These are phyloP conservation scores for Dioscorea dumetorum DNA, from an alignment of 106 monocot species.

Conservation along the genomic window DNA sequence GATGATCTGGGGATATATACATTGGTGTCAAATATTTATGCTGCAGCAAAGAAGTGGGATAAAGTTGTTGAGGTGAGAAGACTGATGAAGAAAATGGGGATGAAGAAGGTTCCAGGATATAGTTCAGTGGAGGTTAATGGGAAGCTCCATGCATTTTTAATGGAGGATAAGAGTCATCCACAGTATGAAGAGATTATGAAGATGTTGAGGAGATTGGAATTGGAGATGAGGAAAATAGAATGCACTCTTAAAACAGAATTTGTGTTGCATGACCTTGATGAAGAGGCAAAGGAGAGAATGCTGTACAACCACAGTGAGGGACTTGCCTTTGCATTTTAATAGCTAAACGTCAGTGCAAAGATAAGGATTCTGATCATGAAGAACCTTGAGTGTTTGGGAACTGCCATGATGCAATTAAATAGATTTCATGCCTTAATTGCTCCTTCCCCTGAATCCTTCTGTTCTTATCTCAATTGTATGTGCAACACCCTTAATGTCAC, in stretches of 20 bases:
- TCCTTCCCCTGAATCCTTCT: constrained; percentile 42
- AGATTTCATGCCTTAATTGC: constrained; percentile 9
- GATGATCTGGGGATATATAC: constrained; percentile 61
- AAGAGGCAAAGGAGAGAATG: constrained; percentile 31
- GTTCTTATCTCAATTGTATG: constrained; percentile 84
- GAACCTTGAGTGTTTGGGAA: constrained; percentile 30
- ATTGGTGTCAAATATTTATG: constrained; percentile 75
- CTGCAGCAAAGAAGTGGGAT: constrained; percentile 63
- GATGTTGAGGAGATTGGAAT: constrained; percentile 32
- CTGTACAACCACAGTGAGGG: constrained; percentile 31
- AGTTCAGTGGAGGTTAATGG: constrained; percentile 62
- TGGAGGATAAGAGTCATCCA: constrained; percentile 67
- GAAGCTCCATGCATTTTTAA: constrained; percentile 49
- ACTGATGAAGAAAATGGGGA: constrained; percentile 42
- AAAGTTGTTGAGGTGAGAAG: constrained; percentile 55
- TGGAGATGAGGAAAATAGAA: constrained; percentile 52
- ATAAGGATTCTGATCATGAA: constrained; percentile 37
- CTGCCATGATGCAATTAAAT: constrained; percentile 30
- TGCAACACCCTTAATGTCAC: constrained; percentile 92
- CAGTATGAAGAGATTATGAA: constrained; percentile 31
- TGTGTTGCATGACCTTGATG: constrained; percentile 37
- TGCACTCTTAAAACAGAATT: constrained; percentile 33
- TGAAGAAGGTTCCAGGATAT: constrained; percentile 58
- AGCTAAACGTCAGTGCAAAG: constrained; percentile 22
- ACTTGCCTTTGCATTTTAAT: constrained; percentile 35